Evolutionary conservation across 768 basidiomycete species (phyloP), one percentile per base, ranked within the genome.

Genomic region (button mushroom (Agaricus bisporus)): DNA sequence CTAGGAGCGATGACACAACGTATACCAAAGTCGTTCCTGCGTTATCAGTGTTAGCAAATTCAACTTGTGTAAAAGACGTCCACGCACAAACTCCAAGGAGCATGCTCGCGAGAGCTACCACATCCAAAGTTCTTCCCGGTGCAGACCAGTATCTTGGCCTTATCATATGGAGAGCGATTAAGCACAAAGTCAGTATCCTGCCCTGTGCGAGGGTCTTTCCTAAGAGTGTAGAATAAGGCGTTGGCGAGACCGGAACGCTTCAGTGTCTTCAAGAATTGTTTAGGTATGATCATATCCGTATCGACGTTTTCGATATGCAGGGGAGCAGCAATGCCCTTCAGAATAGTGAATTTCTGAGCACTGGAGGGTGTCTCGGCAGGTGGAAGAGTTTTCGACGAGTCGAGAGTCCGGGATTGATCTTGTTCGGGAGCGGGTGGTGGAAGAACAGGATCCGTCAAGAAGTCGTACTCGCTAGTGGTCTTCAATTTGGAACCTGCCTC

Each of bases 281-380:
- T 93, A 2, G 92, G 92, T 64, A 95, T 93, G 66, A 95, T 91
- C 82, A 87, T 88, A 63, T 95, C 92, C 43, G 92, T 95, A 69
- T 95, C 92, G 58, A 94, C 84, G 60, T 92, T 91, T 56, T 86
- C 81, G 42, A 87, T 86, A 66, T 86, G 77, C 68, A 91, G 62
- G n/a, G 89, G 88, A 9, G 87, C 88, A 41, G 86, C 79, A 51
- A 90, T 79, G 39, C 90, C 90, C 64, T 82, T 83, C 49, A 91
- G 68, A 47, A 85, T 62, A 48, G 73, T 80, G 67, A 92, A 91
- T 59, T 85, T 86, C 59, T 74, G 71, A 46, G 78, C 75, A 15
- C 71, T 69, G 15, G 79, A 76, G 12, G 76, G 72, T 1, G 77
- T 69, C 26, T 77, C 64, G 7, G 68, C 56, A 8, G 75, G 62